Conservation (phyloP, 2,329 filamentous ascomycete species). For the Fusarium pilosicola region DNA sequence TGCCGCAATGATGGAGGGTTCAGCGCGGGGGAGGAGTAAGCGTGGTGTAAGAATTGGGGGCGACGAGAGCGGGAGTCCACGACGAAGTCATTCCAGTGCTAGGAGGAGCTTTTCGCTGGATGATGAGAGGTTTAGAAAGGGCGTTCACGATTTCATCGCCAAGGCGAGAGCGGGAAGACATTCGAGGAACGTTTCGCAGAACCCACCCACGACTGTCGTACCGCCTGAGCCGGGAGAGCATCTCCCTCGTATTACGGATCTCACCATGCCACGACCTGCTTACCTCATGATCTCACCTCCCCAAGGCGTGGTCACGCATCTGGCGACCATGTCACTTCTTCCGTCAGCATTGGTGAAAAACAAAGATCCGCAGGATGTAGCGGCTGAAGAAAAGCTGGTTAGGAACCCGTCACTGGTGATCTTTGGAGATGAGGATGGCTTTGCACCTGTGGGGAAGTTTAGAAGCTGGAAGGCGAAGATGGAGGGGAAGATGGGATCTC, state of each 20-base stretch:
- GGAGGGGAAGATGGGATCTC: constrained; percentile 52
- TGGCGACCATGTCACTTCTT: constrained; percentile 70
- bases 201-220: constrained; percentile 2
- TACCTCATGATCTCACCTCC: constrained; percentile 77
- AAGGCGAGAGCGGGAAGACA: constrained; percentile 48
- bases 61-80: constrained; percentile 55
- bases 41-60: constrained; percentile 62
- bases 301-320: constrained; percentile 65
- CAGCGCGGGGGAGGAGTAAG: constrained; percentile 40
- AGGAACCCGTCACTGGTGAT: constrained; percentile 72
- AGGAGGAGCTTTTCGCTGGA: constrained; percentile 54
- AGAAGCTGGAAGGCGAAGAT: constrained; percentile 72
- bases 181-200: constrained; percentile 26
- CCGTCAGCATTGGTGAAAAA: constrained; percentile 45
- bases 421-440: constrained; percentile 80
- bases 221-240: constrained; percentile 34
- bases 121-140: constrained; percentile 58
- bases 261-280: constrained; percentile 54
- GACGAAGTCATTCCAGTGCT: constrained; percentile 52
- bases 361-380: constrained; percentile 40
- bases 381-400: constrained; percentile 65
- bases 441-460: constrained; percentile 73
- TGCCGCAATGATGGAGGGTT: constrained; percentile 45
- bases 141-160: constrained; percentile 59
- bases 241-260: constrained; percentile 47